These are phyloP conservation scores for Melastoma malabathricum DNA, from an alignment of 345 rosid species.

Conservation along the genomic window DNA sequence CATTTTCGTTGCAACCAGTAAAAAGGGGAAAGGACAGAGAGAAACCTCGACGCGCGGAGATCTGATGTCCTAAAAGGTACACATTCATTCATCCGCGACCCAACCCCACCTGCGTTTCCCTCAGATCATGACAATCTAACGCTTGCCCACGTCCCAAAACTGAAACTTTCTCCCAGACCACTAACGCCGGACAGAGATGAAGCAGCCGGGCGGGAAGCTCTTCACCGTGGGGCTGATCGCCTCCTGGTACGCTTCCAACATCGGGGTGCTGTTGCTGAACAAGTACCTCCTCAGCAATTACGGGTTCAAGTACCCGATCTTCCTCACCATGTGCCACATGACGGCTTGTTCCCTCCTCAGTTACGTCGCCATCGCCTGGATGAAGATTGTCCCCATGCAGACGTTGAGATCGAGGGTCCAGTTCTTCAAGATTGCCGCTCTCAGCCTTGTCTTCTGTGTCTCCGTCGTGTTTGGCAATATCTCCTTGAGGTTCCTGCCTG, in stretches of 20 bases:
- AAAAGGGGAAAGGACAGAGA: no score
- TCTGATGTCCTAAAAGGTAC: no score
- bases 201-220: conserved; percentile 13
- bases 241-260: conserved; percentile 90
- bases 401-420: conserved; percentile 82
- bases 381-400: conserved; percentile 99
- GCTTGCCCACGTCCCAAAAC: no score
- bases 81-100: no score
- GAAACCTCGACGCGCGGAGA: no score
- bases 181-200: background rate
- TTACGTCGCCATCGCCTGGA: conserved; percentile 88
- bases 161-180: background rate
- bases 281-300: conserved; percentile 89
- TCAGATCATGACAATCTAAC: background rate
- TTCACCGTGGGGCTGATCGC: conserved; percentile 82
- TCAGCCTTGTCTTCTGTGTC: conserved; percentile 82
- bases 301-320: conserved; percentile 98
- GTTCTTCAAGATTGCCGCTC: conserved; percentile 78
- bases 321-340: conserved; percentile 99
- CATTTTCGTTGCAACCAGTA: no score
- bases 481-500: conserved; percentile 74
- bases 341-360: conserved; percentile 90
- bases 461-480: conserved; percentile 93
- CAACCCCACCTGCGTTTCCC: background rate
- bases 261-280: conserved; percentile 84